phyloP scores from a whole-genome alignment of 495 filamentous ascomycete species.

The Neurospora sublineolata region DNA sequence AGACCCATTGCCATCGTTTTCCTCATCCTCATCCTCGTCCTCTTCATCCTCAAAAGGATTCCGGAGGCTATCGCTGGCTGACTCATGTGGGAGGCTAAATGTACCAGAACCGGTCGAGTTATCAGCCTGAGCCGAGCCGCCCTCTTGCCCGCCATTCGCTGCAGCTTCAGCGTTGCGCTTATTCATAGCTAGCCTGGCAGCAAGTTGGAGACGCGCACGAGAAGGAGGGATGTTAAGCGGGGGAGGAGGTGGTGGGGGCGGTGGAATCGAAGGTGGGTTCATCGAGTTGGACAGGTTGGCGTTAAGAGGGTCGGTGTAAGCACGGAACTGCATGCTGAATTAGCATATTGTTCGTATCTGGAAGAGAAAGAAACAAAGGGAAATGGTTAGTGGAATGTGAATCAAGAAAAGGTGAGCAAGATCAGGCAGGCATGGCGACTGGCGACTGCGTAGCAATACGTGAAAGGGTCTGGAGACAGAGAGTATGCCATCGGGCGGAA shows the following conservation, averaged over 20 bases:
- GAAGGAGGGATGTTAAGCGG: constrained; percentile 72
- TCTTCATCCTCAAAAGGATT: constrained; percentile 40
- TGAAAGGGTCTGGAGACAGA: not conserved
- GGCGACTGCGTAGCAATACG: not conserved
- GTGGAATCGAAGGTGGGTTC: constrained; percentile 38
- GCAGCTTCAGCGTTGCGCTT: constrained; percentile 47
- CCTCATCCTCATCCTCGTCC: constrained; percentile 36
- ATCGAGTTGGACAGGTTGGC: constrained; percentile 26
- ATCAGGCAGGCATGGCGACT: not conserved
- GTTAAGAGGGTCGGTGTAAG: constrained; percentile 38
- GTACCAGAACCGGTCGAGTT: constrained; percentile 12
- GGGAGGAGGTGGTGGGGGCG: constrained; percentile 47
- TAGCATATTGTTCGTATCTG: constrained; percentile 3
- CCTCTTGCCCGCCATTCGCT: constrained; percentile 21
- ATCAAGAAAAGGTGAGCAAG: not conserved
- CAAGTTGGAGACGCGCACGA: constrained; percentile 75
- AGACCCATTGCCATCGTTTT: constrained; percentile 22
- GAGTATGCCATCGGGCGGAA: not conserved
- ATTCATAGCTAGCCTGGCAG: constrained; percentile 69
- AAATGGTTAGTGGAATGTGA: not conserved
- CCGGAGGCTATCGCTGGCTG: constrained; percentile 19
- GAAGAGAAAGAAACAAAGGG: not conserved
- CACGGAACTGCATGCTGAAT: constrained; percentile 32
- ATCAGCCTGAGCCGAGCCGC: constrained; percentile 10
- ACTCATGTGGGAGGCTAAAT: constrained; percentile 11